Evolutionary conservation across 306 rosid genomes (phyloP), one percentile per base, ranked within the genome.

Genomic region (Begonia masoniana): DNA sequence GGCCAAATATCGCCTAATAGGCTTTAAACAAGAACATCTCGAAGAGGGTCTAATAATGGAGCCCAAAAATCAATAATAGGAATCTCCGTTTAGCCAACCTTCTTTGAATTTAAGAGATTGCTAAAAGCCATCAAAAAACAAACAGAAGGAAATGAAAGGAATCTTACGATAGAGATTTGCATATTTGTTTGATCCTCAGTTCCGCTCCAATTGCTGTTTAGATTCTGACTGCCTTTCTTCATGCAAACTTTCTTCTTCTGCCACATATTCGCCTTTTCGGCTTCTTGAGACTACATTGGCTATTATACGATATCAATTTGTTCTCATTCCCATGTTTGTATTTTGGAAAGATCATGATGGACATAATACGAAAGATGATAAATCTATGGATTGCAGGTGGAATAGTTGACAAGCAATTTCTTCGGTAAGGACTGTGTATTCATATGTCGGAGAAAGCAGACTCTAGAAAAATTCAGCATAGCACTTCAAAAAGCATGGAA

Each of bases 301-400:
- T 47, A 93, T 82, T 10, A 60, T 85, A 62, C 97, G 4, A 76
- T 89, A 69, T 85, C 97, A 15, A 16, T 71, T 67, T 80, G 95
- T 85, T 85, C 91, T 89, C 26, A 52, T 74, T 55, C n/a, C 95
- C 83, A 2, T 94, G 85, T 6, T 87, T 85, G 15, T 56, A 74
- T 23, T 85, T 85, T 5, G 94, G 97, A 52, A 80, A 76, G 53
- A 72, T 80, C 55, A 67, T 89, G 87, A 67, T 85, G 83, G 91
- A 81, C 49, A 66, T 74, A 13, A 66, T 64, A 78, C 82, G 87
- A n/a, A 82, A 89, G 68, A 81, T 80, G 76, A 89, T 89, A n/a
- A 71, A 53, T 81, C 95, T 85, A 89, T 57, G 95, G 85, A 14
- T 89, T 61, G 87, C 94, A 1, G 85, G 95, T 55, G 94, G 83